A percentile compares a stretch with the other conserved stretches of the same genome.
These are phyloP conservation scores for Monosporascus sp. DNA, from an alignment of 2,329 filamentous ascomycete species.

Conservation along the genomic window DNA sequence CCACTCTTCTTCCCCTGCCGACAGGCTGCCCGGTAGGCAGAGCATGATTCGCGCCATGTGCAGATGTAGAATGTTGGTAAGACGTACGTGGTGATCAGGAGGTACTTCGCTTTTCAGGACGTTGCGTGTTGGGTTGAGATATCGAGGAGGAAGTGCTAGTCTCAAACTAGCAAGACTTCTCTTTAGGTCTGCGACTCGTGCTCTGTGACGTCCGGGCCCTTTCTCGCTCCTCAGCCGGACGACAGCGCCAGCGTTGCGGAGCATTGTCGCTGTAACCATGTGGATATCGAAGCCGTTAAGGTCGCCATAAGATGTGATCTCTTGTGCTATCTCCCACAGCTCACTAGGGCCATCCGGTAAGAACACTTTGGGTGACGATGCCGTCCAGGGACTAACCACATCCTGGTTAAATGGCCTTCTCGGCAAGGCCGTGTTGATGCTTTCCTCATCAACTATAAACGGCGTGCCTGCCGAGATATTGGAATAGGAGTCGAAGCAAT, in stretches of 20 bases:
- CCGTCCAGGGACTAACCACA: neutral
- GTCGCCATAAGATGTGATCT: slow-evolving; percentile 11
- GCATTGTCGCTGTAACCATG: slow-evolving; percentile 20
- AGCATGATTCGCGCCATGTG: slow-evolving; percentile 18
- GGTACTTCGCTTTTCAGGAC: slow-evolving; percentile 20
- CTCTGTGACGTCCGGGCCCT: slow-evolving; percentile 7
- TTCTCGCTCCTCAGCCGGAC: slow-evolving; percentile 13
- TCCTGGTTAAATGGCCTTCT: slow-evolving; percentile 7
- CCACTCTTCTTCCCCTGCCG: slow-evolving; percentile 15
- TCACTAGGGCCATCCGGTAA: slow-evolving; percentile 18
- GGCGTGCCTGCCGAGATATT: slow-evolving; percentile 25
- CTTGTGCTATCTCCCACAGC: slow-evolving; percentile 17
- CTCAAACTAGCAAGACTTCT: slow-evolving; percentile 17
- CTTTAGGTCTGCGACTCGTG: slow-evolving; percentile 11
- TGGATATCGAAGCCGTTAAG: slow-evolving; percentile 20
- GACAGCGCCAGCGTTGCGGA: slow-evolving; percentile 20
- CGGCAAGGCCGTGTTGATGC: slow-evolving; percentile 24
- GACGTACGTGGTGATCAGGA: slow-evolving; percentile 19
- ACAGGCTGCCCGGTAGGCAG: slow-evolving; percentile 8
- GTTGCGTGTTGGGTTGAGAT: slow-evolving; percentile 26
- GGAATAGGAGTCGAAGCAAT: slow-evolving; percentile 29
- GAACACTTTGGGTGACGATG: slow-evolving; percentile 12
- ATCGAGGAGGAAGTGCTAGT: slow-evolving; percentile 24
- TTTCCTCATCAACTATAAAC: slow-evolving; percentile 21
- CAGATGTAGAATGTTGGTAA: slow-evolving; percentile 20